Conservation (phyloP, 2,329 filamentous ascomycete species). For the Fusarium irregulare region DNA sequence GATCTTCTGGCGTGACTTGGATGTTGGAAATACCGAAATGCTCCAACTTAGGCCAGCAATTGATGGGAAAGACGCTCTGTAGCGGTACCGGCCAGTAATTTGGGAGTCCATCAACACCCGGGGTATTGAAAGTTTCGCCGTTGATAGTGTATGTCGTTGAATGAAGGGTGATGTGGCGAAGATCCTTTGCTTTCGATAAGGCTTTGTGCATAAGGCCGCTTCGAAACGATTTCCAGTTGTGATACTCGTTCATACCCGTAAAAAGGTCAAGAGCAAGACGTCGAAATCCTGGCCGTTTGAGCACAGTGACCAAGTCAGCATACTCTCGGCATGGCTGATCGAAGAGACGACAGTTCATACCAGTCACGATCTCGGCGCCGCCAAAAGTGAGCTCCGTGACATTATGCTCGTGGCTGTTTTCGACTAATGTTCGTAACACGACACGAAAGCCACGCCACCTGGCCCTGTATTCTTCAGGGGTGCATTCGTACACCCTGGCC, state of each 20-base stretch:
- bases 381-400: not conserved
- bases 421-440: not conserved
- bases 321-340: not conserved
- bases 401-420: not conserved
- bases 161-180: not conserved
- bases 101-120: too few relatives aligned
- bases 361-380: not conserved
- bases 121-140: too few relatives aligned
- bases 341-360: not conserved
- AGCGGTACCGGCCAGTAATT: too few relatives aligned
- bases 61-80: not conserved
- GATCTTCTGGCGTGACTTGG: not conserved
- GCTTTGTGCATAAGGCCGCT: not conserved
- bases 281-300: not conserved
- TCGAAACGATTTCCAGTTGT: not conserved
- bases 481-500: too few relatives aligned
- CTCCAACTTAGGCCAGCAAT: not conserved
- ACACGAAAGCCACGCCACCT: not conserved
- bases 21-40: slow-evolving; percentile 6
- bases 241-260: not conserved
- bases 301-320: not conserved
- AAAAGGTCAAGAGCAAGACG: not conserved
- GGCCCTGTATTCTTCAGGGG: not conserved
- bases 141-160: too few relatives aligned
- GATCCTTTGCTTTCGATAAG: not conserved